Conservation (phyloP, 768 basidiomycete species). For the Trametopsis cervina region DNA sequence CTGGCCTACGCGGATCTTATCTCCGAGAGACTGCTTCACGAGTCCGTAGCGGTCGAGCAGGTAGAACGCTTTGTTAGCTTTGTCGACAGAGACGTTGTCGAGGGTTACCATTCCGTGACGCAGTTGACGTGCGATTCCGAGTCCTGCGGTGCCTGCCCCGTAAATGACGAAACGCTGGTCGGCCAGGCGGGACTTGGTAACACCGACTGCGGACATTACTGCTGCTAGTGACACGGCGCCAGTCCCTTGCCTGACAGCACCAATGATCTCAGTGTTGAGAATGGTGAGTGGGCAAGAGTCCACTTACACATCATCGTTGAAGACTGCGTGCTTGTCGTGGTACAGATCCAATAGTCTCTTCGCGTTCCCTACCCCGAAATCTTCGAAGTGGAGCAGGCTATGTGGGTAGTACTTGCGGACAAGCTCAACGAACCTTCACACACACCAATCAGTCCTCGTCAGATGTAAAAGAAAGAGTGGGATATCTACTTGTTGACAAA, state of each 20-base stretch:
- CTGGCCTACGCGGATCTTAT: slow-evolving; percentile 37
- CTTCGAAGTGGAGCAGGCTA: slow-evolving; percentile 72
- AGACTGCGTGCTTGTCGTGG: slow-evolving; percentile 50
- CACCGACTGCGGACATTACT: slow-evolving; percentile 58
- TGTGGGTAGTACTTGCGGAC: slow-evolving; percentile 61
- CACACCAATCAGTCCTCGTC: too few relatives aligned
- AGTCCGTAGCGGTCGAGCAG: slow-evolving; percentile 62
- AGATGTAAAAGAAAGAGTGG: background rate
- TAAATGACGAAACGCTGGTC: slow-evolving; percentile 72
- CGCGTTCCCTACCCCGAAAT: slow-evolving; percentile 73
- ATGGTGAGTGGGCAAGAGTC: background rate
- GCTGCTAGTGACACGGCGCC: slow-evolving; percentile 65
- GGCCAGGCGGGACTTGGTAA: slow-evolving; percentile 52
- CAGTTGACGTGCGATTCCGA: slow-evolving; percentile 68
- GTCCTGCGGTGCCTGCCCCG: slow-evolving; percentile 73
- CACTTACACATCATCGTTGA: slow-evolving; percentile 76
- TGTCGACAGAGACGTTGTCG: slow-evolving; percentile 37
- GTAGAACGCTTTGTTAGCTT: slow-evolving; percentile 60
- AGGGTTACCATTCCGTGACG: slow-evolving; percentile 64
- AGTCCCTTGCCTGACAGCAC: slow-evolving; percentile 54
- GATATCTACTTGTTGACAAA: slow-evolving; percentile 60
- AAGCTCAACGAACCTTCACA: slow-evolving; percentile 68
- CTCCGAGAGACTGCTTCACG: slow-evolving; percentile 40
- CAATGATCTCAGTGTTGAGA: background rate
- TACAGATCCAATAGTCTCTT: slow-evolving; percentile 55